phyloP scores from a whole-genome alignment of 2,329 filamentous ascomycete genomes.

The Pseudocercospora pini-densiflorae region DNA sequence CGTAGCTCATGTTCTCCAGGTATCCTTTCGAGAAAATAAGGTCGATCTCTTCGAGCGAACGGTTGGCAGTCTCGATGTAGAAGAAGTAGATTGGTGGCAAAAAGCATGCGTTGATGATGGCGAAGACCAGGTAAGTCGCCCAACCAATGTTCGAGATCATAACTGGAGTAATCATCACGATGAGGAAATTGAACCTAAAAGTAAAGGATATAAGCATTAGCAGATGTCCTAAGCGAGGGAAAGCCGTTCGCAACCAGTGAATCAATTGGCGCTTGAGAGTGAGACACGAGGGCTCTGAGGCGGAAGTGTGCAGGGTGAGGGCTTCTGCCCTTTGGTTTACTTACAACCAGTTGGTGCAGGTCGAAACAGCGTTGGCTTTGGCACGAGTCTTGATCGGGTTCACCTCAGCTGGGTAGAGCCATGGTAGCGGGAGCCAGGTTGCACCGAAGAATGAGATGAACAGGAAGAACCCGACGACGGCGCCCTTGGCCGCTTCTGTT shows the following conservation, averaged over 20 bases:
- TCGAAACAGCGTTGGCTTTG: conserved; percentile 60
- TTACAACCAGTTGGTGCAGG: conserved; percentile 50
- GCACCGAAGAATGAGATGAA: conserved; percentile 73
- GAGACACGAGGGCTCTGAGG: too few species aligned
- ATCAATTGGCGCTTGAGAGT: too few species aligned
- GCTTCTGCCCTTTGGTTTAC: background rate
- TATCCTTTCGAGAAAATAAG: conserved; percentile 39
- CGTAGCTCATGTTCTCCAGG: conserved; percentile 40
- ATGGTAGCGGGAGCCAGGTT: conserved; percentile 45
- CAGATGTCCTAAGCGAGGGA: too few species aligned
- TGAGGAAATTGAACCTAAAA: conserved; percentile 45
- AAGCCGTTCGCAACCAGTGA: too few species aligned
- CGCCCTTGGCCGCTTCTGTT: conserved; percentile 47
- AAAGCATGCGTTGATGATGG: conserved; percentile 23
- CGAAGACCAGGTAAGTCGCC: conserved; percentile 43
- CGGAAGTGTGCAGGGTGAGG: too few species aligned
- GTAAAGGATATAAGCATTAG: too few species aligned
- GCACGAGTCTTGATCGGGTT: conserved; percentile 55
- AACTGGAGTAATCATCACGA: conserved; percentile 33
- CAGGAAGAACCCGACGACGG: conserved; percentile 67
- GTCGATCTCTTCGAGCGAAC: conserved; percentile 42
- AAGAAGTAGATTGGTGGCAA: conserved; percentile 39
- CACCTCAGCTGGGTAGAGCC: conserved; percentile 43
- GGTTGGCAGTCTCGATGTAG: conserved; percentile 40
- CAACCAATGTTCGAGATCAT: conserved; percentile 36